These are phyloP conservation scores for Pinus tabuliformis DNA, from an alignment of 75 land plant species.

Conservation along the genomic window DNA sequence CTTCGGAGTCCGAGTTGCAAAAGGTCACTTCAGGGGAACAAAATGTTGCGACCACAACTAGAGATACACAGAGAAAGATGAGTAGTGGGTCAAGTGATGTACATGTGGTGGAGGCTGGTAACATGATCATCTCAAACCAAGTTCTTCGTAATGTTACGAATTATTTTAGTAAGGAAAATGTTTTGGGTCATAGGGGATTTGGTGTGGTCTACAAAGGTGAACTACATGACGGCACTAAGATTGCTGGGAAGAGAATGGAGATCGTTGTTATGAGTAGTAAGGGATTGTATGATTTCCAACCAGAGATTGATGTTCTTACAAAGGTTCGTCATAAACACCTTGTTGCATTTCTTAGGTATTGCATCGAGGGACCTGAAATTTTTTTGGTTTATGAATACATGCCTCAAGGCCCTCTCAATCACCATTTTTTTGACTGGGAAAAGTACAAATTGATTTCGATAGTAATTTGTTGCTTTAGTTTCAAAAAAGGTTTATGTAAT, in stretches of 20 bases:
- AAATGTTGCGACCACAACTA: neutral
- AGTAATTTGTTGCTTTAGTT: too few relatives aligned
- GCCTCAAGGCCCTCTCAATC: slow-evolving; percentile 65
- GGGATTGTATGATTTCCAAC: too few relatives aligned
- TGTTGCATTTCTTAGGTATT: slow-evolving; percentile 62
- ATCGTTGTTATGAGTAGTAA: slow-evolving; percentile 35
- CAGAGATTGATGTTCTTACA: slow-evolving; percentile 67
- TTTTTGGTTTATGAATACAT: slow-evolving; percentile 76
- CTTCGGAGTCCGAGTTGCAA: slow-evolving; percentile 41
- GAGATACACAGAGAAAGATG: neutral
- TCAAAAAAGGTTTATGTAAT: too few relatives aligned
- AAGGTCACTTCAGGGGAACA: neutral
- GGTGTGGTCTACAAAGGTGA: slow-evolving; percentile 71
- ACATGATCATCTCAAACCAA: slow-evolving; percentile 81
- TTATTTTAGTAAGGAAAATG: slow-evolving; percentile 56
- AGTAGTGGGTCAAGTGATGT: slow-evolving; percentile 23
- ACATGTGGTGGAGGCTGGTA: slow-evolving; percentile 60
- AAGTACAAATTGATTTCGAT: slow-evolving; percentile 4
- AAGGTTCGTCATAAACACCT: slow-evolving; percentile 66
- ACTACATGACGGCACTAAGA: slow-evolving; percentile 78
- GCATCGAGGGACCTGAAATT: slow-evolving; percentile 68
- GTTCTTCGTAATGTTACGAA: slow-evolving; percentile 66
- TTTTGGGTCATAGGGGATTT: slow-evolving; percentile 51
- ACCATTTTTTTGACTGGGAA: slow-evolving; percentile 51
- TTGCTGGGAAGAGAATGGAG: slow-evolving; percentile 82